Evolutionary conservation across 345 rosid species (phyloP), one percentile per base, ranked within the genome.

Genomic region (Rhizophora apiculata): DNA sequence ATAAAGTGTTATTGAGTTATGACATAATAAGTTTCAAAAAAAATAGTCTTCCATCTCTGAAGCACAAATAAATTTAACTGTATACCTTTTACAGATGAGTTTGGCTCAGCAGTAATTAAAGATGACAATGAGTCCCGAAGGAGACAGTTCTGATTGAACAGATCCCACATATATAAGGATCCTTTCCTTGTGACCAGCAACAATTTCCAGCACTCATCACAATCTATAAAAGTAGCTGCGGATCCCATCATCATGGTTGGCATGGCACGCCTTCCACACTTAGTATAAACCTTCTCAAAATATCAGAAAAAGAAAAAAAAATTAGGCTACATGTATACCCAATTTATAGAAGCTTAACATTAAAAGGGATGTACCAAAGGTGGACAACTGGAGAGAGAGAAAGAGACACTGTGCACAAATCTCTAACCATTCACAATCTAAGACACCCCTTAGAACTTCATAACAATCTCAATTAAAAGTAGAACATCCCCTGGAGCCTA

Each of bases 211-310:
- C 84, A 81, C 71, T 96, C 93, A 26, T 96, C 96, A 66, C 98
- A 96, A 76, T 92, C 99, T 32, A 92, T 74, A 71, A 96, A 96
- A 36, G 90, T 89, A 71, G 96, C 92, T 49, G 98, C 90, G 62
- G 98, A 92, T 77, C 97, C 99, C 86, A 83, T 79, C 94, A 92
- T 90, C 97, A 96, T 88, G 34, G 94, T 76, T 16, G 99, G 99
- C 93, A 96, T 82, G 49, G 89, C 90, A 27, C 98, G 98, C 75
- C 99, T 86, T 64, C 99, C 99, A 49, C 89, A 90, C 81, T 89
- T 92, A 6, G 99, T 89, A 80, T 92, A 96, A 70, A 95, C 84
- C 98, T 94, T 79, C 60, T 34, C 77, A 72, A 55, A 76, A 65
- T 30, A 71, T 6, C 55, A 70, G 62, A 20, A 63, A 52, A 64